A percentile compares a stretch with the other conserved stretches of the same genome.
phyloP scores from a whole-genome alignment of 306 rosid genomes.

The Gastrolobium bilobum region DNA sequence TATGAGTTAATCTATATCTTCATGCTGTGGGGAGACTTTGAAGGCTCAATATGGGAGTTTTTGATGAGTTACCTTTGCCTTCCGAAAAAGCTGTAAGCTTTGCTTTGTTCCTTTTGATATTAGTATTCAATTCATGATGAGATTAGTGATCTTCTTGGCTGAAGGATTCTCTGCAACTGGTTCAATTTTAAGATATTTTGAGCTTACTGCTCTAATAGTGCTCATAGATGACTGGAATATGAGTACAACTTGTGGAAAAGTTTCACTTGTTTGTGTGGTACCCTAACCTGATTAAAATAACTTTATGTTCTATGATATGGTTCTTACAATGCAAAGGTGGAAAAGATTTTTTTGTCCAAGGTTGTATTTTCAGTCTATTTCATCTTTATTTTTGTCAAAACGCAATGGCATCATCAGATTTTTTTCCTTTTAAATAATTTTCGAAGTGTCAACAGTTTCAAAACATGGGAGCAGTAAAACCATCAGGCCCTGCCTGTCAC shows the following conservation, averaged over 20 bases:
- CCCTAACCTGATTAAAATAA: constrained; percentile 27
- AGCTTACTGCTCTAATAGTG: constrained; percentile 37
- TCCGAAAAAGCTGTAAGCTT: constrained; percentile 79
- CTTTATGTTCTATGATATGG: constrained; percentile 10
- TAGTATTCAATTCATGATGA: constrained; percentile 45
- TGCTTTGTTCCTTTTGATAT: constrained; percentile 11
- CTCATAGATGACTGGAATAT: constrained; percentile 17
- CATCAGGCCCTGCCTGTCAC: background rate
- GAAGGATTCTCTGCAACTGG: constrained; percentile 35
- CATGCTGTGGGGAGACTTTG: constrained; percentile 52
- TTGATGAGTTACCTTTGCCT: constrained; percentile 92
- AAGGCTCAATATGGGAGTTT: constrained; percentile 80
- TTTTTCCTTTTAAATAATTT: background rate
- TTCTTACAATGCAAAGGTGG: background rate
- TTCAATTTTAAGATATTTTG: constrained; percentile 36
- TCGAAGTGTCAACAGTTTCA: background rate
- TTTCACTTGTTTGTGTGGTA: constrained; percentile 28
- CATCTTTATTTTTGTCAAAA: background rate
- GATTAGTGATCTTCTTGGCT: constrained; percentile 32
- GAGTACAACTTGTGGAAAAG: constrained; percentile 8
- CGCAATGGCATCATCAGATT: background rate
- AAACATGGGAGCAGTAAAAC: constrained; percentile 9
- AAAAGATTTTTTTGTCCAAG: background rate
- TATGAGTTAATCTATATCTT: constrained; percentile 53
- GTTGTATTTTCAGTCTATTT: background rate